These are phyloP conservation scores for Trypanosoma theileri DNA, from an alignment of 208 protist species.

Conservation along the genomic window DNA sequence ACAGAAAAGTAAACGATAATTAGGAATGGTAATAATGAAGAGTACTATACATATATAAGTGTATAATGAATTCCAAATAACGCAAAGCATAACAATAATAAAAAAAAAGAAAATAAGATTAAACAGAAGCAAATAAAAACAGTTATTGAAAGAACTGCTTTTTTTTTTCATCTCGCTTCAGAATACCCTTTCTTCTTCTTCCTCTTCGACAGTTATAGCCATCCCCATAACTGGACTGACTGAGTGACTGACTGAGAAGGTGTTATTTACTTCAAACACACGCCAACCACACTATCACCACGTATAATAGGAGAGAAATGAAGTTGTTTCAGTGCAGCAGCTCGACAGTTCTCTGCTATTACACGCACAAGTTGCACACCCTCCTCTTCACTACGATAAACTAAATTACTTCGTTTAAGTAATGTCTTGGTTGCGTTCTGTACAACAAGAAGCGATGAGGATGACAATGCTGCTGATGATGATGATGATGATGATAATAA, in stretches of 20 bases:
- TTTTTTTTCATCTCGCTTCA: no score
- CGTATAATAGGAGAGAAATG: slow-evolving; percentile 44
- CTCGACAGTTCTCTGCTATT: slow-evolving; percentile 41
- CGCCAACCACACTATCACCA: slow-evolving; percentile 35
- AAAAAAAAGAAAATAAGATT: neutral
- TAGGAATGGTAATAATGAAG: no score
- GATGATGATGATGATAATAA: no score
- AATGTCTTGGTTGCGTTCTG: slow-evolving; percentile 50
- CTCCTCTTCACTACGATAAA: slow-evolving; percentile 56
- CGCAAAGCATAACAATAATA: neutral
- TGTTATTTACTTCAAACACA: slow-evolving; percentile 13
- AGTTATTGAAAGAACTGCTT: neutral
- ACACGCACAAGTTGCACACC: slow-evolving; percentile 54
- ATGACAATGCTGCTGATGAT: no score
- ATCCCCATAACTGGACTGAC: no score
- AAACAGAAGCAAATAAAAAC: neutral
- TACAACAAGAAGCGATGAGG: slow-evolving; percentile 4
- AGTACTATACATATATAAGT: neutral
- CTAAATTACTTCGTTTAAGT: slow-evolving; percentile 31
- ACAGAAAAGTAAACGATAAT: no score
- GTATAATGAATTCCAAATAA: neutral
- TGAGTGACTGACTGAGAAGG: no score
- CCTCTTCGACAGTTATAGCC: no score
- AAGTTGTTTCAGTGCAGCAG: slow-evolving; percentile 5
- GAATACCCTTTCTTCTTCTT: no score